Base-by-base conservation (phyloP, 441 rosid genomes). In the Mallotus japonicus region DNA sequence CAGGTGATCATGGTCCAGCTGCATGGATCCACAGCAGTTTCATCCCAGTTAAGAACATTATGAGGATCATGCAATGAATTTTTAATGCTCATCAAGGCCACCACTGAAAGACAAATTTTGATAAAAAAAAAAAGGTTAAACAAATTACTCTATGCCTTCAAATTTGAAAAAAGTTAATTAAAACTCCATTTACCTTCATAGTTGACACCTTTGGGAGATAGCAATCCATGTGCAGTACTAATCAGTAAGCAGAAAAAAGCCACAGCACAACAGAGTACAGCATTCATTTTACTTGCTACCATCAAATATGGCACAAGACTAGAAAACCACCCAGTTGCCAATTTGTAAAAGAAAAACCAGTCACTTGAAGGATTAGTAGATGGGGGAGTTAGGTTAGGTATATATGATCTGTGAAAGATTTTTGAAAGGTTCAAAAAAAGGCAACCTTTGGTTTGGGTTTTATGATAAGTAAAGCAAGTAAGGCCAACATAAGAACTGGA, bases 1-100 rank as follows among this genome's bases (percentile, higher is more conserved):
- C 99, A 95, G 69, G 92, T 80, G 76, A 95, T 79, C 96, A 93
- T 88, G 73, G 77, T 76, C 99, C 99, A 95, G 84, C 90, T 91
- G 82, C 99, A 95, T 75, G 98, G 98, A 90, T 95, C 99, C 78
- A 93, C 98, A 65, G 99, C 86, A 70, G 86, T 84, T 28, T 80
- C 90, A 82, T 95, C 99, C 99, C 98, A 95, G 60, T 75, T 82
- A 63, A 95, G 88, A 79, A 91, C 92, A 69, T 83, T 84, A 84
- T 81, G 92, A 69, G 99, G 98, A 84, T 95, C 99, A 69, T 71
- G 55, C 67, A 95, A 81, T 51, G 83, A 82, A 77, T 17, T 75
- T 77, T 84, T 91, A 59, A 95, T 86, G 66, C 79, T 83, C 89
- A 95, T 90, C 76, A 95, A 79, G 77, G 99, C 97, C 82, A 80